Base-by-base conservation (phyloP, 306 rosid genomes). In the Sphenostylis stenocarpa region DNA sequence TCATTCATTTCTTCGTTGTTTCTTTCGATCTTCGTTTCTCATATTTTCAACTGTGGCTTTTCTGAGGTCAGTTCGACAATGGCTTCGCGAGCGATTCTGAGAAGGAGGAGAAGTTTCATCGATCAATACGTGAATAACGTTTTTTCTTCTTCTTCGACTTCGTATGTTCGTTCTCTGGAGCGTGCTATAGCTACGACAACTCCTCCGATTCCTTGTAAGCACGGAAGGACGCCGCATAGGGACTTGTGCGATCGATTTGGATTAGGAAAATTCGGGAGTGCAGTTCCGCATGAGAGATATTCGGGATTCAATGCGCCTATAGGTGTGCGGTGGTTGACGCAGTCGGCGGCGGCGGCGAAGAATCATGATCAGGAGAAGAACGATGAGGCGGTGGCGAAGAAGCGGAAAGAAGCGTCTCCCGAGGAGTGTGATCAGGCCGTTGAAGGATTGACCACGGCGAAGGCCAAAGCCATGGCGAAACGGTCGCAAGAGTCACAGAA, bases 351-450 rank as follows among this genome's bases (percentile, higher is more conserved):
- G 2, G 82, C 89, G 0, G 87, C 86, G 16, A 86, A 88, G 41
- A 84, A 67, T 4, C 79, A 81, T 4, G 89, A 89, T 1, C 57
- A 26, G 20, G 85, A 90, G 3, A 83, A 81, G 5, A 80, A 61
- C n/a, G 87, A 73, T 11, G 89, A 86, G 5, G 21, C 56, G 33
- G 80, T 73, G 53, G 77, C 87, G 20, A 87, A 82, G 72, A 89
- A 89, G 81, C 88, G 88, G 73, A 92, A 86, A 52, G 92, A 90
- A 49, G 95, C 97, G 21, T 92, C 98, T 61, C 95, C 98, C 0
- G 97, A 94, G 84, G 98, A 92, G 52, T 92, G 98, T 47, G 98
- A 94, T 87, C 89, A 92, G 67, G 98, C 98, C 4, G 97, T 94
- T 13, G 95, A 85, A 75, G 97, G 95, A 7, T 84, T 94, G 67